A percentile compares a stretch with the other conserved stretches of the same genome.
Evolutionary conservation across 371 early-diverging fungal genomes (phyloP).

Genomic region (Mucor saturninus): DNA sequence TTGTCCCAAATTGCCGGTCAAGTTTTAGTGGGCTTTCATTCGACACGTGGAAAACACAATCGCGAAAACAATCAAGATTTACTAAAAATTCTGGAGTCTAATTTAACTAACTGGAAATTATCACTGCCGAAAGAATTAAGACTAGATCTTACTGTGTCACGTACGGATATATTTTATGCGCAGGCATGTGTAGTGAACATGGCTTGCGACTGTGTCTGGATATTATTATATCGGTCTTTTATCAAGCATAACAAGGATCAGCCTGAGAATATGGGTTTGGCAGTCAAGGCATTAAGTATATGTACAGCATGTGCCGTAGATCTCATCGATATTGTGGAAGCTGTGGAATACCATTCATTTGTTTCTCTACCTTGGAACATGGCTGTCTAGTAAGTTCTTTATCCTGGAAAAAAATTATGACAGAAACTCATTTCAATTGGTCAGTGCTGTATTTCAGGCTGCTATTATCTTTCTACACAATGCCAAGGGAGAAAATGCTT

Average conservation of each 20-base stretch:
- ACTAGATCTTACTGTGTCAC: neutral
- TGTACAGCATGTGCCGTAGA: constrained; percentile 41
- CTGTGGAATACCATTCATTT: constrained; percentile 16
- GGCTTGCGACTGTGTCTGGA: constrained; percentile 10
- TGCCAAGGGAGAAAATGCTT: constrained; percentile 38
- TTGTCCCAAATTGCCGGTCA: constrained; percentile 40
- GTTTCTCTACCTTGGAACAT: constrained; percentile 42
- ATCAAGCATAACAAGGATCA: constrained; percentile 7
- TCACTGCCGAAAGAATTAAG: constrained; percentile 28
- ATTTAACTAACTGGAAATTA: constrained; percentile 36
- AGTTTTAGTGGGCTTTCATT: constrained; percentile 35
- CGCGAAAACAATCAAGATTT: constrained; percentile 27
- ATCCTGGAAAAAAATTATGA: neutral
- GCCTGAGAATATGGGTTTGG: constrained; percentile 24
- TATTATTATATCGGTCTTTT: constrained; percentile 28
- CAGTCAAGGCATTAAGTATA: constrained; percentile 36
- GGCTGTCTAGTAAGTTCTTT: constrained; percentile 31
- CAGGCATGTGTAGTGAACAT: constrained; percentile 18
- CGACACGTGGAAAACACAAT: constrained; percentile 29
- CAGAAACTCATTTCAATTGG: neutral
- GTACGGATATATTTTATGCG: neutral
- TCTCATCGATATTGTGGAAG: constrained; percentile 26
- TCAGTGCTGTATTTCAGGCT: constrained; percentile 44
- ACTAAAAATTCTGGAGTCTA: constrained; percentile 31
- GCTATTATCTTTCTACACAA: constrained; percentile 48